phyloP scores from a whole-genome alignment of 441 rosid species.

The Macaranga tanarius region DNA sequence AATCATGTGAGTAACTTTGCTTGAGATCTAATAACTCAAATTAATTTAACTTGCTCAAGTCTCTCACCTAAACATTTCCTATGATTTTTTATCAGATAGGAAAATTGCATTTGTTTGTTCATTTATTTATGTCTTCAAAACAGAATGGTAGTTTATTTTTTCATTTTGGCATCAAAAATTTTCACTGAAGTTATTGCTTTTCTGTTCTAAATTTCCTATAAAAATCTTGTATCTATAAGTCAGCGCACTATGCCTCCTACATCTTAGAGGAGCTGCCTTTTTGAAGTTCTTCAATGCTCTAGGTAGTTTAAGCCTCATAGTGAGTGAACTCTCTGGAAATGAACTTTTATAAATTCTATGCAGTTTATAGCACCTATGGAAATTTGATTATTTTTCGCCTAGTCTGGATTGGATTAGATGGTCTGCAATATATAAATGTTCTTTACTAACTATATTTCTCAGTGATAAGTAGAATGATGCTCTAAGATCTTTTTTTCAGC shows the following conservation, averaged over 20 bases:
- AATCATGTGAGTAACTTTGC: slow-evolving; percentile 36
- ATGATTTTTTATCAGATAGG: neutral
- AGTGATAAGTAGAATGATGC: no score
- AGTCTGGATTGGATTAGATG: no score
- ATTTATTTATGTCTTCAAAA: neutral
- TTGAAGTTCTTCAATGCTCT: slow-evolving; percentile 46
- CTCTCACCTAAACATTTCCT: neutral
- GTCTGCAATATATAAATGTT: no score
- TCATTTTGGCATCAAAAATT: neutral
- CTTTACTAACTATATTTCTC: no score
- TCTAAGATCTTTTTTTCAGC: no score
- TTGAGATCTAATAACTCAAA: neutral
- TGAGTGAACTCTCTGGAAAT: slow-evolving; percentile 17
- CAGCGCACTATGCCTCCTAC: slow-evolving; percentile 35
- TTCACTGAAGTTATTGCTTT: slow-evolving; percentile 6
- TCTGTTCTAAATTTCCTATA: slow-evolving; percentile 9
- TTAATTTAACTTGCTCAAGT: neutral
- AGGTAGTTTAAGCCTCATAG: slow-evolving; percentile 38
- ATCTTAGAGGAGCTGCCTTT: slow-evolving; percentile 71
- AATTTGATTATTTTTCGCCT: no score
- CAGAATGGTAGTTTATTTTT: neutral
- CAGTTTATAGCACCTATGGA: no score
- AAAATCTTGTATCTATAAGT: slow-evolving; percentile 39
- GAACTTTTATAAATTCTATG: neutral
- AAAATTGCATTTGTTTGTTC: neutral